Conservation (phyloP, 202 grass and related monocot species). For the Bolboschoenoplectus hybrid region DNA sequence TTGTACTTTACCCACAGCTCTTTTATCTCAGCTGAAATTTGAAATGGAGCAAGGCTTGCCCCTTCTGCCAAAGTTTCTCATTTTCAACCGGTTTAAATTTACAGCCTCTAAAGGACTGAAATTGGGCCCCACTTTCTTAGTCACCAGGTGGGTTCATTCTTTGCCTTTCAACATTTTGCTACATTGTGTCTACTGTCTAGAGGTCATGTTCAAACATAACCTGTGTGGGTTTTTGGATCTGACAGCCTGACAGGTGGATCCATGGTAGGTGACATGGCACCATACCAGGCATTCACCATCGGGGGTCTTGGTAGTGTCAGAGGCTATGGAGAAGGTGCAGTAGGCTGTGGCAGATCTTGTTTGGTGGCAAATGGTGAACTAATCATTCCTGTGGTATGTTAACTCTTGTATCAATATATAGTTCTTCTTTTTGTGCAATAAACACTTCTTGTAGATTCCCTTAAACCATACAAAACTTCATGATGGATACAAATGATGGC, state of each 20-base stretch:
- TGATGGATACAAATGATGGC: not conserved
- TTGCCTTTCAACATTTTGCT: constrained; percentile 13
- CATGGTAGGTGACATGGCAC: constrained; percentile 98
- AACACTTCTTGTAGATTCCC: not conserved
- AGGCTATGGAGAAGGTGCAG: constrained; percentile 91
- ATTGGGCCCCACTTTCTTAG: constrained; percentile 80
- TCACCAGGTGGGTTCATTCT: constrained; percentile 61
- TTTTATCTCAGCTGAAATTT: constrained; percentile 71
- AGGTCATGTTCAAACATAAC: constrained; percentile 22
- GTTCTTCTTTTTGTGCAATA: not conserved
- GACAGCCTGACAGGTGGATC: constrained; percentile 89
- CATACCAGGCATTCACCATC: constrained; percentile 96
- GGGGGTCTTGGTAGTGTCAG: constrained; percentile 87
- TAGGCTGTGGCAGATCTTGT: constrained; percentile 89
- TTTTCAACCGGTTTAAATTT: constrained; percentile 95
- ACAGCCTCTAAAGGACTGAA: constrained; percentile 83
- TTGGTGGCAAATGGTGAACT: constrained; percentile 87
- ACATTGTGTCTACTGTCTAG: not conserved
- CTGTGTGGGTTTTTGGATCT: constrained; percentile 41
- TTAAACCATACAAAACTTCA: not conserved
- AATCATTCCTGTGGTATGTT: constrained; percentile 81
- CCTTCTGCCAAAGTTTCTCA: constrained; percentile 73
- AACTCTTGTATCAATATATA: not conserved
- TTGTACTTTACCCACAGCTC: constrained; percentile 36
- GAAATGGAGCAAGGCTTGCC: constrained; percentile 99